Conservation (phyloP, 2,329 filamentous ascomycete species). For the Trichoderma sp. region DNA sequence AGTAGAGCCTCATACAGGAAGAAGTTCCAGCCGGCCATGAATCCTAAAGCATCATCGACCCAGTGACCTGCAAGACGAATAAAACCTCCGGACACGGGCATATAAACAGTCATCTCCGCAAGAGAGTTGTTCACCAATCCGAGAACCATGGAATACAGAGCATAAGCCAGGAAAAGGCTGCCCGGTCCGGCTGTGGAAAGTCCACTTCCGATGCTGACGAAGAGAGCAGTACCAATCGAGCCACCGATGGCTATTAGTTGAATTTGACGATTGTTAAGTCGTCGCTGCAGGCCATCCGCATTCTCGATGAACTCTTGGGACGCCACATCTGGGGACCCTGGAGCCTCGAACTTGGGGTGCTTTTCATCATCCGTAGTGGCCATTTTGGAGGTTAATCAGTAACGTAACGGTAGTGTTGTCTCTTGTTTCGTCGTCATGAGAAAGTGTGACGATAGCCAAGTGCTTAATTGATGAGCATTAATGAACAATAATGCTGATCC, state of each 20-base stretch:
- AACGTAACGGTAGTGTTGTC: neutral
- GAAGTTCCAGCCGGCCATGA: constrained; percentile 50
- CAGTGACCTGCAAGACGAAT: constrained; percentile 65
- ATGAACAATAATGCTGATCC: neutral
- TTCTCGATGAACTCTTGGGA: constrained; percentile 33
- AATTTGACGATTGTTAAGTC: constrained; percentile 56
- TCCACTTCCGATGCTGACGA: constrained; percentile 62
- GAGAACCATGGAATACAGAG: constrained; percentile 56
- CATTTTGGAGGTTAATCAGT: constrained; percentile 21
- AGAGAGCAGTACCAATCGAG: constrained; percentile 59
- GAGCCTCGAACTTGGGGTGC: constrained; percentile 30
- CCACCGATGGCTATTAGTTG: constrained; percentile 61
- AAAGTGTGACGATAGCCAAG: neutral
- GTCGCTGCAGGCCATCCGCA: constrained; percentile 45
- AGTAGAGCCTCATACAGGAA: constrained; percentile 48
- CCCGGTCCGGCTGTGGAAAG: constrained; percentile 46
- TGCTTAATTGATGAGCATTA: neutral
- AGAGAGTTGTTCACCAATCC: constrained; percentile 65
- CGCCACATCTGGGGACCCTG: constrained; percentile 30
- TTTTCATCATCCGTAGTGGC: constrained; percentile 33
- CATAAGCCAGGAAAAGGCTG: constrained; percentile 60
- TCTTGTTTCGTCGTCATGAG: neutral
- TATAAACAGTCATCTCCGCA: constrained; percentile 64
- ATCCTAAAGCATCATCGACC: constrained; percentile 66
- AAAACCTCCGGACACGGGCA: constrained; percentile 65